Percentiles rank a stretch among this genome's conserved stretches.
Evolutionary conservation across 352 stramenopile species (phyloP).

Genomic region (Globisporangium paroecandrum): DNA sequence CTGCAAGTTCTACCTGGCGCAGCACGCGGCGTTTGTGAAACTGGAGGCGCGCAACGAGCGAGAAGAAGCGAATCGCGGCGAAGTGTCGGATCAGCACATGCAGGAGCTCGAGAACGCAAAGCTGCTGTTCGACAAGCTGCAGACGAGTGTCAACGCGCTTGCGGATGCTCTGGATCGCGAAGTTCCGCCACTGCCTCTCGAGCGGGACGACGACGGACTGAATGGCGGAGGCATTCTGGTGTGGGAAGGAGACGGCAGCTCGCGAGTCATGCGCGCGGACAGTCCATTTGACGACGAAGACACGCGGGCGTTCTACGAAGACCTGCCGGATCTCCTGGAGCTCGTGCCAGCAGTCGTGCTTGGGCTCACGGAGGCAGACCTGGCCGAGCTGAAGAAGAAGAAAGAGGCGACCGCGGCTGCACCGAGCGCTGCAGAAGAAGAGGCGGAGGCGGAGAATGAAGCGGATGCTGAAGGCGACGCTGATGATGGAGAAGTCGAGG

Average conservation of each 20-base stretch:
- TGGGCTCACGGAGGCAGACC: conserved; percentile 87
- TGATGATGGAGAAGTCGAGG: conserved; percentile 36
- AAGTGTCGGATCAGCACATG: conserved; percentile 68
- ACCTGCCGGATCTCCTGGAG: conserved; percentile 94
- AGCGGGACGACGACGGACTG: conserved; percentile 57
- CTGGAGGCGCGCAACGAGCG: conserved; percentile 93
- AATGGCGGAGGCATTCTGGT: conserved; percentile 46
- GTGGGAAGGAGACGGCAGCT: conserved; percentile 74
- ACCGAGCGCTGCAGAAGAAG: conserved; percentile 20
- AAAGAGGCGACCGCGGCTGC: conserved; percentile 40
- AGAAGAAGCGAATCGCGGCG: conserved; percentile 80
- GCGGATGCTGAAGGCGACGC: conserved; percentile 36
- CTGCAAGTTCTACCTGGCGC: conserved; percentile 86
- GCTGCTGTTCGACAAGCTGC: conserved; percentile 81
- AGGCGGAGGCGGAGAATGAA: conserved; percentile 34
- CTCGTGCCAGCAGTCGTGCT: conserved; percentile 93
- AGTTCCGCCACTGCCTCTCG: conserved; percentile 58
- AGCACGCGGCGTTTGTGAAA: conserved; percentile 89
- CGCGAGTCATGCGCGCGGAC: conserved; percentile 60
- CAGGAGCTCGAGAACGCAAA: conserved; percentile 74
- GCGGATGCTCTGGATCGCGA: conserved; percentile 77
- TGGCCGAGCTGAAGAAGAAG: conserved; percentile 83
- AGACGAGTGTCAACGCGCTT: conserved; percentile 78
- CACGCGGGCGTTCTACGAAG: conserved; percentile 95
- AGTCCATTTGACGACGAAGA: conserved; percentile 96